phyloP scores from a whole-genome alignment of 768 basidiomycete genomes.

The Kwoniella mangroviensis region DNA sequence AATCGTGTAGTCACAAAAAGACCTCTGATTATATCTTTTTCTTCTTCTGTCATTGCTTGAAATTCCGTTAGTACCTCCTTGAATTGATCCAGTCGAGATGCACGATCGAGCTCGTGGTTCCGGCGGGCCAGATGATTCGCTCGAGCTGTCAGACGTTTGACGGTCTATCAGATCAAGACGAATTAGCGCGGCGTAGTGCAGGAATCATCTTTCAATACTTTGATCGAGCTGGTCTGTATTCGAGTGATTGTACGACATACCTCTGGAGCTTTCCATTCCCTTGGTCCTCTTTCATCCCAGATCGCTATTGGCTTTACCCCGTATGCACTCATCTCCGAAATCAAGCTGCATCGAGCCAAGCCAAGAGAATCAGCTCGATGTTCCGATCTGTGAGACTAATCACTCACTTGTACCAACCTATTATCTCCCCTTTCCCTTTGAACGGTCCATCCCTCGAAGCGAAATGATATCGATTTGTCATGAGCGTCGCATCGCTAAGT shows the following conservation, averaged over 20 bases:
- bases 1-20: constrained; percentile 27
- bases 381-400: background rate
- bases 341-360: constrained; percentile 28
- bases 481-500: constrained; percentile 50
- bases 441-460: constrained; percentile 40
- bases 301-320: constrained; percentile 52
- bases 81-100: constrained; percentile 29
- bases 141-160: constrained; percentile 29
- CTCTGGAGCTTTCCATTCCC: constrained; percentile 56
- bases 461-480: constrained; percentile 56
- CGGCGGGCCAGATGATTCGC: constrained; percentile 34
- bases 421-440: constrained; percentile 47
- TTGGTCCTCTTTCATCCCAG: constrained; percentile 50
- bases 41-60: constrained; percentile 22
- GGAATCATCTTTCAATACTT: no score
- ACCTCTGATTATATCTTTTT: constrained; percentile 27
- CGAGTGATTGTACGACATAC: no score
- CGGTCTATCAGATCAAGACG: constrained; percentile 25
- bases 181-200: no score
- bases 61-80: constrained; percentile 25
- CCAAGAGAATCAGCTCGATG: background rate
- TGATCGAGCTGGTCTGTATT: no score
- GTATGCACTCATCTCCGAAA: constrained; percentile 42
- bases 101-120: constrained; percentile 43
- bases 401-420: constrained; percentile 56